phyloP scores from a whole-genome alignment of 495 filamentous ascomycete species.

The Aspergillus wentii region DNA sequence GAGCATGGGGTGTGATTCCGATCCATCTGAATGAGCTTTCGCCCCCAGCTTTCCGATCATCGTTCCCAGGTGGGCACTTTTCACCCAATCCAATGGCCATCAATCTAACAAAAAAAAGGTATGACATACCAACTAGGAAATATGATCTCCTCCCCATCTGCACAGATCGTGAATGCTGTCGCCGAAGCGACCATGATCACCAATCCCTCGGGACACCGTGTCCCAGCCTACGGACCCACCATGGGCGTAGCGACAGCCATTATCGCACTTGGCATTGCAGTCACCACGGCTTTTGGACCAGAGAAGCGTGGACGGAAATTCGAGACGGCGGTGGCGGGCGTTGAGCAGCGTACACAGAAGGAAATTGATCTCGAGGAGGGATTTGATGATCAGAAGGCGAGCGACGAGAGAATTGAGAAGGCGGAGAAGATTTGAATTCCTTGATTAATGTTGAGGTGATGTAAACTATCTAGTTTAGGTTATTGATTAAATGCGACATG shows the following conservation, averaged over 20 bases:
- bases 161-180: constrained; percentile 67
- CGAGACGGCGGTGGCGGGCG: constrained; percentile 53
- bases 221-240: constrained; percentile 61
- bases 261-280: constrained; percentile 57
- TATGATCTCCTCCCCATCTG: constrained; percentile 67
- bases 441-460: neutral
- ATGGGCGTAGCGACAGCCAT: constrained; percentile 70
- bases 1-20: constrained; percentile 73
- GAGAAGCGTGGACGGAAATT: constrained; percentile 67
- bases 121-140: constrained; percentile 70
- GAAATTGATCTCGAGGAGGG: constrained; percentile 15
- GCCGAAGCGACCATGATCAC: constrained; percentile 51
- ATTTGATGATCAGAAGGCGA: constrained; percentile 7
- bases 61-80: constrained; percentile 23
- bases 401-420: constrained; percentile 17
- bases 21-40: constrained; percentile 77
- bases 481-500: neutral
- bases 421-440: constrained; percentile 16
- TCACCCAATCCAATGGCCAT: neutral
- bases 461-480: neutral
- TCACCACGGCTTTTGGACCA: constrained; percentile 48
- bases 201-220: constrained; percentile 38
- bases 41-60: constrained; percentile 67
- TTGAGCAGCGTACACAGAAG: constrained; percentile 33
- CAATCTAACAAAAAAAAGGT: constrained; percentile 4